These are phyloP conservation scores for Vitis cinerea DNA, from an alignment of 164 flowering plant species.

Conservation along the genomic window DNA sequence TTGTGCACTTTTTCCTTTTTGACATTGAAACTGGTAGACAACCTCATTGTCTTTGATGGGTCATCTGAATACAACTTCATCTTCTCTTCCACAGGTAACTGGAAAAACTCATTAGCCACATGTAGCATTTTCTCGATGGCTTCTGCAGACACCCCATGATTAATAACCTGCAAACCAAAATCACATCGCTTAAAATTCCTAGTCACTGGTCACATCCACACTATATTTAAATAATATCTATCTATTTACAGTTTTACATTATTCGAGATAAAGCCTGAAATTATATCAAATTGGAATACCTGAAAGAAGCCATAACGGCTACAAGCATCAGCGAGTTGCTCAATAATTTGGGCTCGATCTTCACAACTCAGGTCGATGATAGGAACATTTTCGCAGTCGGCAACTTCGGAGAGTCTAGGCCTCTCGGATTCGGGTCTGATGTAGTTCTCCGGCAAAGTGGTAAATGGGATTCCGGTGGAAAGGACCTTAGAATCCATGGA, in stretches of 20 bases:
- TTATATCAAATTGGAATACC: conserved; percentile 5
- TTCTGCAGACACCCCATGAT: conserved; percentile 35
- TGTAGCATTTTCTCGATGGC: conserved; percentile 16
- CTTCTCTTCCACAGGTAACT: conserved; percentile 27
- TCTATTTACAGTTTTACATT: too few species aligned
- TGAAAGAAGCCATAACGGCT: conserved; percentile 26
- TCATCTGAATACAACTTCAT: conserved; percentile 24
- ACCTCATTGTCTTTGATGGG: conserved; percentile 11
- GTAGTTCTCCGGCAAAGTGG: conserved; percentile 22
- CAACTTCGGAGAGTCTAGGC: conserved; percentile 25
- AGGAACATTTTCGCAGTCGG: conserved; percentile 22
- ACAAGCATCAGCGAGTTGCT: conserved; percentile 27
- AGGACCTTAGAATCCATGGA: background rate
- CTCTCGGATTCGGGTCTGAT: conserved; percentile 28
- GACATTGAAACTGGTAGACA: conserved; percentile 35
- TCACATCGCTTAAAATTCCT: too few species aligned
- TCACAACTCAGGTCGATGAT: conserved; percentile 18
- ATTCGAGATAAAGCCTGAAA: too few species aligned
- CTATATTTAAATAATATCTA: too few species aligned
- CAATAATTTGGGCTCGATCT: conserved; percentile 5
- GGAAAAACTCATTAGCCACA: conserved; percentile 29
- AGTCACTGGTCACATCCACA: too few species aligned
- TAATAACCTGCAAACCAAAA: conserved; percentile 22
- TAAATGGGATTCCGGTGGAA: conserved; percentile 20
- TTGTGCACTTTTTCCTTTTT: conserved; percentile 28